phyloP scores from a whole-genome alignment of 345 rosid genomes.

The Physaria fendleri region DNA sequence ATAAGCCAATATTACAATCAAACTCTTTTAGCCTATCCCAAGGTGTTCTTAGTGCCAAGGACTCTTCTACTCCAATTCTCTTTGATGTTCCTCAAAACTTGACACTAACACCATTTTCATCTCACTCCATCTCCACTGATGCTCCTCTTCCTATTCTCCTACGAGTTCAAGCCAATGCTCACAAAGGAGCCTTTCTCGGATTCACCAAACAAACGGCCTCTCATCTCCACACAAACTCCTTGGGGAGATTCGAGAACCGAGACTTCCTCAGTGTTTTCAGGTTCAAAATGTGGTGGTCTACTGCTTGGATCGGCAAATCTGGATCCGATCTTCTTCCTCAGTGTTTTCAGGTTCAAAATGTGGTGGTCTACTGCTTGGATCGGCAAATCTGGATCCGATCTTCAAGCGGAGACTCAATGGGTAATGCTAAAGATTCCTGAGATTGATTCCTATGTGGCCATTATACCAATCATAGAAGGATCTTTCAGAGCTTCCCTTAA shows the following conservation, averaged over 20 bases:
- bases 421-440: constrained; percentile 60
- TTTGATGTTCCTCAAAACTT: constrained; percentile 62
- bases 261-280: constrained; percentile 61
- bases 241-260: constrained; percentile 53
- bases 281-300: constrained; percentile 92
- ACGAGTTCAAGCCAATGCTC: constrained; percentile 43
- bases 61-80: constrained; percentile 39
- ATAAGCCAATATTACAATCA: constrained; percentile 5
- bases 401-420: constrained; percentile 83
- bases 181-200: constrained; percentile 65
- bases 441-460: constrained; percentile 43
- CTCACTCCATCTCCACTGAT: constrained; percentile 36
- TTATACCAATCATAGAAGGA: constrained; percentile 64
- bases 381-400: constrained; percentile 67
- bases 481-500: constrained; percentile 60
- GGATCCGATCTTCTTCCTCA: constrained; percentile 86
- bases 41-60: constrained; percentile 43
- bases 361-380: constrained; percentile 95
- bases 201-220: constrained; percentile 42
- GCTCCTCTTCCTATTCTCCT: constrained; percentile 48
- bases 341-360: constrained; percentile 77
- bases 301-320: constrained; percentile 68
- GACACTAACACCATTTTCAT: constrained; percentile 42
- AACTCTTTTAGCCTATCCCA: constrained; percentile 36
- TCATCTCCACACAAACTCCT: constrained; percentile 41